A percentile compares a stretch with the other conserved stretches of the same genome.
Evolutionary conservation across 2,329 filamentous ascomycete genomes (phyloP).

Genomic region (Alternaria alternata): DNA sequence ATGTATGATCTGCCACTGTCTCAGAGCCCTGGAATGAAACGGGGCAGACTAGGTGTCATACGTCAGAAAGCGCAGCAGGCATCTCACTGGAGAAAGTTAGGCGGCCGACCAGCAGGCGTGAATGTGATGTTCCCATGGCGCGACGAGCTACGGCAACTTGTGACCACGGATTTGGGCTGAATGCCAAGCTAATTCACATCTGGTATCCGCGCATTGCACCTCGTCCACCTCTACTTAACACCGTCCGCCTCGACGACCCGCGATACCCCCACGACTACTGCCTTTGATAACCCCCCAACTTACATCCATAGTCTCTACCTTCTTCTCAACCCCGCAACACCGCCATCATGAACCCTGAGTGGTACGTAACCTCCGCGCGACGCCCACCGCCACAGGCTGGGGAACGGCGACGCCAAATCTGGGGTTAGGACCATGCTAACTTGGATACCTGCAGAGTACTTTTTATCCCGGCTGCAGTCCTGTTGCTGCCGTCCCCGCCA

Average conservation of each 20-base stretch:
- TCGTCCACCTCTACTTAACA: constrained; percentile 28
- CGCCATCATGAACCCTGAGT: constrained; percentile 88
- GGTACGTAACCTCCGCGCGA: constrained; percentile 66
- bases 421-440: constrained; percentile 35
- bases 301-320: constrained; percentile 20
- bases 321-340: constrained; percentile 20
- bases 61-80: constrained; percentile 20
- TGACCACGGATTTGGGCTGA: constrained; percentile 30
- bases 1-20: background rate
- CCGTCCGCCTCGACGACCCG: constrained; percentile 35
- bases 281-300: constrained; percentile 20
- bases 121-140: constrained; percentile 32
- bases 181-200: constrained; percentile 32
- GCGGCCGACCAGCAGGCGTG: constrained; percentile 23
- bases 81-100: constrained; percentile 18
- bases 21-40: constrained; percentile 2
- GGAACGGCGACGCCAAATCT: constrained; percentile 16
- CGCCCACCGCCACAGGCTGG: constrained; percentile 41
- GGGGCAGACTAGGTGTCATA: constrained; percentile 8
- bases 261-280: constrained; percentile 35
- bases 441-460: constrained; percentile 34
- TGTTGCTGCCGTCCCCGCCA: constrained; percentile 9
- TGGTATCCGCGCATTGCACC: constrained; percentile 27
- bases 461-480: constrained; percentile 8
- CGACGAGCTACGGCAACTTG: constrained; percentile 29